These are phyloP conservation scores for Omphalea diandra DNA, from an alignment of 441 rosid genomes.

Conservation along the genomic window DNA sequence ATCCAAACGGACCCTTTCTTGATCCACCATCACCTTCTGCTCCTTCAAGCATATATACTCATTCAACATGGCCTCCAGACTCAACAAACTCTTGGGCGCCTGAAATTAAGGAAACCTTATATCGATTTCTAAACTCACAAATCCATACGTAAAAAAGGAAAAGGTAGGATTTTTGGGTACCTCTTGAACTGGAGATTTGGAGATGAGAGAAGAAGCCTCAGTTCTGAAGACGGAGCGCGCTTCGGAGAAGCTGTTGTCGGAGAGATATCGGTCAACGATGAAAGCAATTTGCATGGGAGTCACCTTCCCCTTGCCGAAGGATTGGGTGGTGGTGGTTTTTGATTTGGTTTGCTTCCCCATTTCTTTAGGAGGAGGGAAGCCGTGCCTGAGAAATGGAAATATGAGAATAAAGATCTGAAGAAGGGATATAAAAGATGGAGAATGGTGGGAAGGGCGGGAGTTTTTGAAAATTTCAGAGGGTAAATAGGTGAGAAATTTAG, in stretches of 20 bases:
- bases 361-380: background rate
- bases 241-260: constrained; percentile 54
- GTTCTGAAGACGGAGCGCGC: constrained; percentile 52
- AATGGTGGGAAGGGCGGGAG: background rate
- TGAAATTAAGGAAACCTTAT: constrained; percentile 4
- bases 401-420: no score
- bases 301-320: constrained; percentile 59
- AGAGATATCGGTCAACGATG: constrained; percentile 80
- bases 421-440: background rate
- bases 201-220: constrained; percentile 74
- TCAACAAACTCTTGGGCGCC: constrained; percentile 73
- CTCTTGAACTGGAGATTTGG: constrained; percentile 63
- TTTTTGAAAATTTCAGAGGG: background rate
- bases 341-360: constrained; percentile 63
- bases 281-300: constrained; percentile 77
- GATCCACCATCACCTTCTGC: constrained; percentile 60
- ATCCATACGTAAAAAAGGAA: background rate
- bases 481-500: background rate
- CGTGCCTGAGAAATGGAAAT: background rate
- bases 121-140: background rate
- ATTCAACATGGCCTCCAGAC: constrained; percentile 59
- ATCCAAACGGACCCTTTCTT: constrained; percentile 58
- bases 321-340: constrained; percentile 31
- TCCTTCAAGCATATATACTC: constrained; percentile 71
- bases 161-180: constrained; percentile 21